These are phyloP conservation scores for Pyrenochaeta sp. DNA, from an alignment of 2,329 filamentous ascomycete species.

Conservation along the genomic window DNA sequence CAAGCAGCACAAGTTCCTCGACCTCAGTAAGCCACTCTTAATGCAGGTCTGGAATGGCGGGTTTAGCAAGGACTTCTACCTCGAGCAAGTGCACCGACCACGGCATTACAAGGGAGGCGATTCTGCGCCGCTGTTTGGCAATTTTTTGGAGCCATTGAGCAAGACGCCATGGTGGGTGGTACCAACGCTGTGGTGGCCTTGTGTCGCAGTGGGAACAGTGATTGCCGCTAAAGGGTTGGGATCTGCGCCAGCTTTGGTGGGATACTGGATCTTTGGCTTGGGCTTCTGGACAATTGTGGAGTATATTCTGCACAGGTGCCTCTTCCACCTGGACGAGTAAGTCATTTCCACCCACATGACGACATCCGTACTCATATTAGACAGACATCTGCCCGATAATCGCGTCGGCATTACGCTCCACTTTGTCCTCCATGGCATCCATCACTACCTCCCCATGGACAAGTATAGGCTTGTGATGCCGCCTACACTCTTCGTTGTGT, in stretches of 20 bases:
- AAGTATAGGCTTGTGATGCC: constrained; percentile 97
- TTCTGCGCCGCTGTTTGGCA: constrained; percentile 93
- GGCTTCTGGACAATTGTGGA: constrained; percentile 89
- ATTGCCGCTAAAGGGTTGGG: constrained; percentile 68
- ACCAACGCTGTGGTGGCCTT: constrained; percentile 85
- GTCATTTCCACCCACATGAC: constrained; percentile 47
- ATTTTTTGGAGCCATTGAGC: constrained; percentile 96
- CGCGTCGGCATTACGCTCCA: constrained; percentile 84
- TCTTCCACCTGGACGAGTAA: constrained; percentile 94
- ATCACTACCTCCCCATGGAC: constrained; percentile 99
- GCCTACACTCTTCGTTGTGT: constrained; percentile 81
- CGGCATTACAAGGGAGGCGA: constrained; percentile 94
- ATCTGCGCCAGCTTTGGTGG: constrained; percentile 55
- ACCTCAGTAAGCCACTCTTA: constrained; percentile 83
- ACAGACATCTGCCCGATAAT: constrained; percentile 88
- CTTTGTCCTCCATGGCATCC: constrained; percentile 94
- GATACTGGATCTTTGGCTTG: constrained; percentile 75
- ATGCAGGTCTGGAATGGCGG: constrained; percentile 87
- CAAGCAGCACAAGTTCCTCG: constrained; percentile 91
- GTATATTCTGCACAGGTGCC: constrained; percentile 85
- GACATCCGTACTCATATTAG: constrained; percentile 20
- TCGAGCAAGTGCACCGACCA: constrained; percentile 94
- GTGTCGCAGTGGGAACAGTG: constrained; percentile 75
- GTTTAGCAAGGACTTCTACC: constrained; percentile 95
- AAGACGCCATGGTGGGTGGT: constrained; percentile 95